phyloP scores from a whole-genome alignment of 2,329 filamentous ascomycete genomes.

The Diaporthe eres region DNA sequence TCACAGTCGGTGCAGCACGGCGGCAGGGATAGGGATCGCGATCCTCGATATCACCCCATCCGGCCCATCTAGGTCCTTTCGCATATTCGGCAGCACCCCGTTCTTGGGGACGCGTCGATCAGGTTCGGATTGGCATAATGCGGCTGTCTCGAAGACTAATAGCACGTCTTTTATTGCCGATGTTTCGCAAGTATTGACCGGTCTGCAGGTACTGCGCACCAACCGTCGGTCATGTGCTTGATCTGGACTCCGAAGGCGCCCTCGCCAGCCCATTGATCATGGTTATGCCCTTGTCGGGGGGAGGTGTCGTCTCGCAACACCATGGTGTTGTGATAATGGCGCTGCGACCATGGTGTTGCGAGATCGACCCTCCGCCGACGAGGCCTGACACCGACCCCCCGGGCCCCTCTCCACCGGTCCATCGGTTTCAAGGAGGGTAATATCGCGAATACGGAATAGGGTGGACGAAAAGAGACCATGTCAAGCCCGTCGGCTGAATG shows the following conservation, averaged over 20 bases:
- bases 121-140: neutral
- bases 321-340: too few relatives aligned
- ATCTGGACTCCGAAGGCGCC: neutral
- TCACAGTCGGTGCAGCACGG: conserved; percentile 16
- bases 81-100: neutral
- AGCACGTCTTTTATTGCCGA: conserved; percentile 1
- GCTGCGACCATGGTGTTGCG: neutral
- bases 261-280: neutral
- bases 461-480: neutral
- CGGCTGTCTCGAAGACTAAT: conserved; percentile 5
- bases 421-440: too few relatives aligned
- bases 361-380: neutral
- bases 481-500: neutral
- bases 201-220: conserved; percentile 29
- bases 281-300: conserved; percentile 1
- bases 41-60: conserved; percentile 4
- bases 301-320: conserved; percentile 1
- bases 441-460: neutral
- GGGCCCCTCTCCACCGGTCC: too few relatives aligned
- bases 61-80: neutral
- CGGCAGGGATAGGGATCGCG: conserved; percentile 20
- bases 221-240: conserved; percentile 19
- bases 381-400: neutral
- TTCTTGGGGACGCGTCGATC: conserved; percentile 2
- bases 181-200: conserved; percentile 27